Evolutionary conservation across 1,284 basidiomycete species (phyloP).

Genomic region (Cryptococcus wingfieldii): DNA sequence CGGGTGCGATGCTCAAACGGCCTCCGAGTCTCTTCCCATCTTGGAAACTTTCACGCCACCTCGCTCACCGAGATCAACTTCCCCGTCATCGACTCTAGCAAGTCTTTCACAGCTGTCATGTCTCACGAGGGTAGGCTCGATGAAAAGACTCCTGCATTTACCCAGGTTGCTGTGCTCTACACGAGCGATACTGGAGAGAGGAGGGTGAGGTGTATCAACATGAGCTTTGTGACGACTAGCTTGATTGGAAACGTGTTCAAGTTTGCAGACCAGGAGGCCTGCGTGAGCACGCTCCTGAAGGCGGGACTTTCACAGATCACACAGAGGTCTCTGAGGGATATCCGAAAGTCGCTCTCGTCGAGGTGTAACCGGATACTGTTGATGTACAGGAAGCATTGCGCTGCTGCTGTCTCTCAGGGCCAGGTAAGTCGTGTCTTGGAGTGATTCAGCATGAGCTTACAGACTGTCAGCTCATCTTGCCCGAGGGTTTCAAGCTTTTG

Average conservation of each 20-base stretch:
- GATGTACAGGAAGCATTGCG: constrained; percentile 87
- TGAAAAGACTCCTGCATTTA: constrained; percentile 69
- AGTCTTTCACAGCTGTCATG: constrained; percentile 66
- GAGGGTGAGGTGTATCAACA: constrained; percentile 79
- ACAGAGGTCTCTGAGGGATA: constrained; percentile 63
- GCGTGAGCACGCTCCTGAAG: constrained; percentile 69
- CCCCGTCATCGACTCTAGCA: constrained; percentile 75
- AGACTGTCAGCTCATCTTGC: constrained; percentile 71
- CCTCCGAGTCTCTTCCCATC: constrained; percentile 65
- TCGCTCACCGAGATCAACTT: constrained; percentile 73
- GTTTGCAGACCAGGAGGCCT: constrained; percentile 85
- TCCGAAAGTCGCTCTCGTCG: constrained; percentile 80
- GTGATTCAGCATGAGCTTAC: not conserved
- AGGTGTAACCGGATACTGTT: constrained; percentile 77
- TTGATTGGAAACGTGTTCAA: constrained; percentile 89
- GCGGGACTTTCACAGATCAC: constrained; percentile 69
- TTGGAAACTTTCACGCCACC: constrained; percentile 77
- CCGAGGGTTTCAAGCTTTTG: constrained; percentile 86
- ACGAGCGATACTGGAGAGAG: constrained; percentile 75
- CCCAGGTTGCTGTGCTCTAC: constrained; percentile 90
- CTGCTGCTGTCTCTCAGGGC: constrained; percentile 70
- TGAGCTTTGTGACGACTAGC: constrained; percentile 74
- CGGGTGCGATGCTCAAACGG: constrained; percentile 83
- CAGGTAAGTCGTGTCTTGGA: constrained; percentile 57
- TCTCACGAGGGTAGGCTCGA: constrained; percentile 63